Conservation (phyloP, 345 rosid species). For the Hypericum perforatum region DNA sequence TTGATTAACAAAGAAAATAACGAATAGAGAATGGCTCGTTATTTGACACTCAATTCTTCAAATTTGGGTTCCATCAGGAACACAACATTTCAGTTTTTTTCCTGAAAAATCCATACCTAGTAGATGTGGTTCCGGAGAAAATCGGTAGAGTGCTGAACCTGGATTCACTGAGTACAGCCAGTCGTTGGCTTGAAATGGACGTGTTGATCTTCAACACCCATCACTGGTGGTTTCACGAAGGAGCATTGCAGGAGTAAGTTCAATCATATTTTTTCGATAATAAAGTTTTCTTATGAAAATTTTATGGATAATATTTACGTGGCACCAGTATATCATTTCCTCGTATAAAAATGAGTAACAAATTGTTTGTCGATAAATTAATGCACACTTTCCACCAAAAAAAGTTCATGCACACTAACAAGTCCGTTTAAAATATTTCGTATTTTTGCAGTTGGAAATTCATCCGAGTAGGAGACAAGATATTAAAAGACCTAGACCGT, state of each 20-base stretch:
- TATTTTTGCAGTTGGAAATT: conserved; percentile 56
- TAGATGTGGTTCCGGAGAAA: conserved; percentile 36
- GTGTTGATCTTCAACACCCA: conserved; percentile 54
- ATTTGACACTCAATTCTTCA: neutral
- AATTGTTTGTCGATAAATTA: too few relatives aligned
- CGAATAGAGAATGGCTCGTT: neutral
- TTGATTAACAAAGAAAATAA: too few relatives aligned
- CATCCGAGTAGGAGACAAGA: conserved; percentile 36
- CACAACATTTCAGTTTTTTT: conserved; percentile 27
- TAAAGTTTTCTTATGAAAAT: too few relatives aligned
- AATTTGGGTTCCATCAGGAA: conserved; percentile 22
- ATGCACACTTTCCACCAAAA: conserved; percentile 19
- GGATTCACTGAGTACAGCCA: conserved; percentile 37
- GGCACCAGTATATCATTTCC: too few relatives aligned
- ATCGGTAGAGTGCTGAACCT: conserved; percentile 44
- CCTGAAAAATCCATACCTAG: conserved; percentile 42
- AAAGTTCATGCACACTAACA: neutral
- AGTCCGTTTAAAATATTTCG: neutral
- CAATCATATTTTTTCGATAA: too few relatives aligned
- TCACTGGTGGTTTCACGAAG: conserved; percentile 60
- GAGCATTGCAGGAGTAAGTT: conserved; percentile 7
- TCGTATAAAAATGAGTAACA: too few relatives aligned
- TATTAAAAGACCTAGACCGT: conserved; percentile 42
- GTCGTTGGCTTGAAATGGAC: conserved; percentile 40
- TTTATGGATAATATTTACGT: too few relatives aligned